Evolutionary conservation across 768 basidiomycete genomes (phyloP), one percentile per base, ranked within the genome.

Genomic region (Sistotremastrum suecicum): DNA sequence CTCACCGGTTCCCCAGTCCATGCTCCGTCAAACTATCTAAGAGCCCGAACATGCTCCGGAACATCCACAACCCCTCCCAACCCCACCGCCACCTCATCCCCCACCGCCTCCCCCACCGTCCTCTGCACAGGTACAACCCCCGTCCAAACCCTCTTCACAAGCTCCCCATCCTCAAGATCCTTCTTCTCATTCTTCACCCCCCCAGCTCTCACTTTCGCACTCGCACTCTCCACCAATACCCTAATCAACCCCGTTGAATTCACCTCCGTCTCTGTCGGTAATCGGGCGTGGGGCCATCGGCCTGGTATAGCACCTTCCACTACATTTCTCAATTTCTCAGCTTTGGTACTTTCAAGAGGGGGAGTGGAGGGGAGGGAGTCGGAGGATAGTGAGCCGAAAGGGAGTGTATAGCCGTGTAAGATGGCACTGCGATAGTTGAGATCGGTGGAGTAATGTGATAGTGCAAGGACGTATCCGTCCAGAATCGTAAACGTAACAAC

Each of bases 401-500:
- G 51, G 5, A 50, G 31, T 9, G 49, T 47, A 37, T 52, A 53
- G n/a, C 53, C 53, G 32, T 54, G 53, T 9, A 52, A 43, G 31
- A 54, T 49, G 29, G 53, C 53, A 12, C 45, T 47, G 9, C 53
- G 44, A 41, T 54, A 54, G 45, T 54, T 54, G 39, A 51, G 37
- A 20, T 45, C 43, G 36, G 48, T 41, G 10, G 46, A 37, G 34
- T 49, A 54, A 39, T 42, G 37, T 10, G 48, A 47, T n/a, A 54
- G 42, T 12, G 53, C 53, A n/a, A 54, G 43, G 40, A 51, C 49
- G 39, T 47, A 49, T 5, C 53, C 53, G 40, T 54, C 53, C n/a
- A 54, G 20, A 20, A 20, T 20, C 1, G 20, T 1, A 2, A 20
- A 20, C 20, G 20, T 20, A 20, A 20, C 20, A 1, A 20, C 20